Evolutionary conservation across 1,284 basidiomycete genomes (phyloP).

Genomic region (Pyrrhoderma noxium): DNA sequence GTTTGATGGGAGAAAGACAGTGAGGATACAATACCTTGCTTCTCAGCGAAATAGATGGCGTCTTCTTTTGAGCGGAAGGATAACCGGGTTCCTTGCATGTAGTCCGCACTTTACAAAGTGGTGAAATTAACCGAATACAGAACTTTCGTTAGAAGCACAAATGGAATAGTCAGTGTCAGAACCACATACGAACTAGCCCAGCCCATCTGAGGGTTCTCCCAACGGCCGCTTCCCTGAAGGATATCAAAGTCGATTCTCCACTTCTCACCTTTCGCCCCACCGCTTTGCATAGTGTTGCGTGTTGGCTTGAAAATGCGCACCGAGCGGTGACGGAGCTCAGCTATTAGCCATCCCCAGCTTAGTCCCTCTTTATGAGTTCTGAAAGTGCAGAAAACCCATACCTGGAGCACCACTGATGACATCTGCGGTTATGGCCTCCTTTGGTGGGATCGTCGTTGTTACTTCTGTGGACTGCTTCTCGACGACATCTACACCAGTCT

Average conservation of each 20-base stretch:
- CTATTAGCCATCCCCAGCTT: constrained; percentile 32
- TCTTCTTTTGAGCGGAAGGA: constrained; percentile 88
- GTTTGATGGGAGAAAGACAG: too few relatives aligned
- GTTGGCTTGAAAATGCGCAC: constrained; percentile 94
- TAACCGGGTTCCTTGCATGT: constrained; percentile 90
- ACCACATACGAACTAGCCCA: constrained; percentile 83
- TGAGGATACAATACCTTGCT: too few relatives aligned
- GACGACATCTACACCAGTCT: constrained; percentile 7
- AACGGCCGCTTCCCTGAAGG: constrained; percentile 81
- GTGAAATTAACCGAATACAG: background rate
- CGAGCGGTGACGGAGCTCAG: constrained; percentile 76
- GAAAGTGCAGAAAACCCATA: constrained; percentile 29
- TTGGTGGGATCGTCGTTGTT: constrained; percentile 26
- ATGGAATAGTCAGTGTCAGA: background rate
- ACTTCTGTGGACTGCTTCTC: constrained; percentile 29
- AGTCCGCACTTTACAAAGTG: constrained; percentile 71
- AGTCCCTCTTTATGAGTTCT: background rate
- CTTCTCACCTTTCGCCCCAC: constrained; percentile 75
- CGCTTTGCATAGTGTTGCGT: constrained; percentile 94
- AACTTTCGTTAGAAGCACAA: constrained; percentile 1
- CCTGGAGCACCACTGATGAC: constrained; percentile 73
- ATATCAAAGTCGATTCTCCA: constrained; percentile 97
- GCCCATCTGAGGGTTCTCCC: constrained; percentile 99
- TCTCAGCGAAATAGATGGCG: constrained; percentile 90
- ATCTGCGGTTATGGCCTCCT: constrained; percentile 66